Base-by-base conservation (phyloP, 495 filamentous ascomycete genomes). In the Xylaria scruposa region DNA sequence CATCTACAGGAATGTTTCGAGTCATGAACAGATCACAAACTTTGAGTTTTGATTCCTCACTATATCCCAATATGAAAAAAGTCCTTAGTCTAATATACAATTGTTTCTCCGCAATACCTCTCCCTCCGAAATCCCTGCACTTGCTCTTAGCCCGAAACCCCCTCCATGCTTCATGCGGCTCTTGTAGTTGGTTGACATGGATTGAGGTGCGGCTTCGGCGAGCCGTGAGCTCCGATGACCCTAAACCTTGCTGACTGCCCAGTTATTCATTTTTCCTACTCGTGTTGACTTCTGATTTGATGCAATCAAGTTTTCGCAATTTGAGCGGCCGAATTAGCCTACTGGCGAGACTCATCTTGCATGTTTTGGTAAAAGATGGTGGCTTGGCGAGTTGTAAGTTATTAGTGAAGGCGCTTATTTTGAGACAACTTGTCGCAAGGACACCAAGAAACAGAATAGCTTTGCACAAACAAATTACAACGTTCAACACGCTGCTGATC, bases 231-330 rank as follows among this genome's bases (percentile, higher is more conserved):
- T 38, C 58, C 33, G 58, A 60, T 40, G 13, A 12, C 58, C 58
- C 29, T 38, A 17, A 38, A 60, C 29, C 58, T 60, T 38, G 58
- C 58, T 15, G 21, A 60, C 58, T 56, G 24, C 10, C 51, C 21
- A 68, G 15, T 13, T 36, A 8, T 58, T 29, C 61, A 58, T 17
- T 74, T 31, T 70, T 70, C 49, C 56, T 68, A 42, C 19, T 61
- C 67, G 38, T 69, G 31, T 33, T 54, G 42, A 58, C 51, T 76
- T 29, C 68, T 44, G 67, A 71, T 69, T 76, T 64, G 69, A 69
- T 40, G 67, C 65, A 71, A 36, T 54, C 61, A 44, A 66, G 40
- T 15, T 40, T 42, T 67, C 64, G 26, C 26, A 33, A 66, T 51
- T 38, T n/a, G 2, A 38, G 63, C 44, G 31, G 13, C 63, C 15